A percentile compares a stretch with the other conserved stretches of the same genome.
phyloP scores from a whole-genome alignment of 129 eudicot species.

The Arctium minus region DNA sequence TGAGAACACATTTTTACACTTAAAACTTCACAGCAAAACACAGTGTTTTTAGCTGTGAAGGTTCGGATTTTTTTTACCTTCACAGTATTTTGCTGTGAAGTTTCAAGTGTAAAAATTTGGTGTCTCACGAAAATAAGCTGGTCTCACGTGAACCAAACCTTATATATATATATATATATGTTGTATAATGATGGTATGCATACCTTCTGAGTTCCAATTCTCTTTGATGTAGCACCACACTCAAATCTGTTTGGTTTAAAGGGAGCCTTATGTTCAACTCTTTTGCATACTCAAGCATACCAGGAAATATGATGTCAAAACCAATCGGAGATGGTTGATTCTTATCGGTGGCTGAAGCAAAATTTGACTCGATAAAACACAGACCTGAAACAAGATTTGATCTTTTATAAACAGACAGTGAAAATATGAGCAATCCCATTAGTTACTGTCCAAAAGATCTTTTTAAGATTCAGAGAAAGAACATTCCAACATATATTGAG shows the following conservation, averaged over 20 bases:
- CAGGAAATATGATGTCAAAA: conserved; percentile 31
- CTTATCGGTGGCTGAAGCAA: conserved; percentile 4
- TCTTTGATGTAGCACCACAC: conserved; percentile 37
- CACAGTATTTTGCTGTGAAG: no score
- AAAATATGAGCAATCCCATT: background rate
- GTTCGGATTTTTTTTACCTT: no score
- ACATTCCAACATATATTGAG: background rate
- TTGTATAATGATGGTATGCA: background rate
- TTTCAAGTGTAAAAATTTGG: no score
- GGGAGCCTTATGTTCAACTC: conserved; percentile 22
- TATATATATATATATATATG: no score
- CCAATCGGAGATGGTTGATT: conserved; percentile 29
- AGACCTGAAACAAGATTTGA: conserved; percentile 18
- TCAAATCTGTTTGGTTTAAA: conserved; percentile 17
- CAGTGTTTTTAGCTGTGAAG: no score
- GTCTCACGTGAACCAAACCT: no score
- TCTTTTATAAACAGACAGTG: background rate
- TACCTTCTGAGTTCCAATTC: conserved; percentile 54
- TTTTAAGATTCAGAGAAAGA: background rate
- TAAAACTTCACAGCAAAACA: no score
- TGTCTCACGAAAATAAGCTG: no score
- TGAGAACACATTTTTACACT: no score
- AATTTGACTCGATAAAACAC: conserved; percentile 21
- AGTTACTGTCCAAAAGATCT: background rate
- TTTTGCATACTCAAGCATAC: conserved; percentile 25